Evolutionary conservation across 1,284 basidiomycete genomes (phyloP).

Genomic region (Trichosporon sp.): DNA sequence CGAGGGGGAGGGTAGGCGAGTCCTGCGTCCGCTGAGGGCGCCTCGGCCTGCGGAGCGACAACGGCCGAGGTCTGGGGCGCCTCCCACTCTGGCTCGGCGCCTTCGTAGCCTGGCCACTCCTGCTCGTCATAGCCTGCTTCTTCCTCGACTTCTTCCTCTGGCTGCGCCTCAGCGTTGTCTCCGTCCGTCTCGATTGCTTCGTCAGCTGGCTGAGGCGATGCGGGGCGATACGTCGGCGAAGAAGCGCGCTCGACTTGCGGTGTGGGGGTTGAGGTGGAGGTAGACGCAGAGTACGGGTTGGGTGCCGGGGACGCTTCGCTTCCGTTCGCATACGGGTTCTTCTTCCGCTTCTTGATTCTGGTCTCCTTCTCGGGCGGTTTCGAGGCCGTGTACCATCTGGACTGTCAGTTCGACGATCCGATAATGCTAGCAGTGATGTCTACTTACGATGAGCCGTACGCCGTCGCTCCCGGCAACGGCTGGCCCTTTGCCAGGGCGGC

Average conservation of each 20-base stretch:
- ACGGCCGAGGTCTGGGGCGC: background rate
- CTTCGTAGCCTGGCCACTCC: slow-evolving; percentile 12
- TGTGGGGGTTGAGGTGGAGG: background rate
- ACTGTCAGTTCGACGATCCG: slow-evolving; percentile 7
- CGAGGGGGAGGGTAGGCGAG: slow-evolving; percentile 31
- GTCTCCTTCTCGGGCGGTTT: slow-evolving; percentile 26
- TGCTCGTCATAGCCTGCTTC: slow-evolving; percentile 20
- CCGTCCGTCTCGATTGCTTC: slow-evolving; percentile 16
- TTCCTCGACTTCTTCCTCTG: slow-evolving; percentile 20
- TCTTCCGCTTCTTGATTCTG: background rate
- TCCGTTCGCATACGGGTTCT: slow-evolving; percentile 22
- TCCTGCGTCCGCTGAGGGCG: slow-evolving; percentile 15
- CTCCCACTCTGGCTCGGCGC: slow-evolving; percentile 4
- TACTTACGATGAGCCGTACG: slow-evolving; percentile 48
- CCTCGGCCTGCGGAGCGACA: background rate
- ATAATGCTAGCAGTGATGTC: too few species aligned
- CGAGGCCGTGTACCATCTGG: slow-evolving; percentile 32
- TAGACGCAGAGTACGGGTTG: background rate
- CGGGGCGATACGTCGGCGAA: slow-evolving; percentile 28
- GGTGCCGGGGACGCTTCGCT: background rate
- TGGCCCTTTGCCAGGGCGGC: slow-evolving; percentile 50
- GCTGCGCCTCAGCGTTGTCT: slow-evolving; percentile 1
- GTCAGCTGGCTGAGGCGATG: slow-evolving; percentile 23
- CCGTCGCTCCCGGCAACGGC: slow-evolving; percentile 44
- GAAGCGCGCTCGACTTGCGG: background rate